Base-by-base conservation (phyloP, 768 basidiomycete species). In the Hortiboletus campestris region DNA sequence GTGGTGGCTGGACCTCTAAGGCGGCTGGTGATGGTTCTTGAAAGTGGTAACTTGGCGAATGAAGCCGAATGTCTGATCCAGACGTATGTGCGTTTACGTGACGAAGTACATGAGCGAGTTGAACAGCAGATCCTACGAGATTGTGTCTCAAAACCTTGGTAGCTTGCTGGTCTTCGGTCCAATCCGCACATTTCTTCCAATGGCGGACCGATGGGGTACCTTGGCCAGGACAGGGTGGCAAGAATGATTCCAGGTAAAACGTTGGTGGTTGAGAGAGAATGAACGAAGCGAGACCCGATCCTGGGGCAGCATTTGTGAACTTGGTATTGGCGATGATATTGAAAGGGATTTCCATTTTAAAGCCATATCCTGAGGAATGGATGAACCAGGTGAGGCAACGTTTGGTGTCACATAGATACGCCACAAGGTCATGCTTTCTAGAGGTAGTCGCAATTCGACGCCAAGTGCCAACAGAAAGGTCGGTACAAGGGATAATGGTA, bases 321-420 rank as follows among this genome's bases (percentile, higher is more conserved):
- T 81, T 78, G 6, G 83, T 79, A 31, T 84, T 76, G 19, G 77
- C 60, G 57, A 92, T 84, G 56, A 71, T 78, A 53, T 82, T 76
- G 71, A 88, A 90, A 6, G 88, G 82, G 17, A 92, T 78, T 57
- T 89, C 88, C 87, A 93, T 93, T 71, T 92, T 92, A 78, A 91
- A 92, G 19, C 87, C 82, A 58, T 80, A 80, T 20, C 87, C 88
- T 1, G 74, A 77, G 7, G 86, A 86, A 40, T 84, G 82, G 52
- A 93, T 85, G 69, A 86, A 93, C 91, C 91, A 93, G 5, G 81
- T 82, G 29, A 93, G 73, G 63, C 80, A 84, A 40, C 79, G 83
- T 61, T 82, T 86, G 40, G 68, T 58, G 22, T 91, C 86, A 67
- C 81, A 91, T 13, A 88, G 75, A 69, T 91, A 93, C 2, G 88